Percentiles rank a stretch among this genome's conserved stretches.
These are phyloP conservation scores for Betula pendula DNA, from an alignment of 306 rosid genomes.

Conservation along the genomic window DNA sequence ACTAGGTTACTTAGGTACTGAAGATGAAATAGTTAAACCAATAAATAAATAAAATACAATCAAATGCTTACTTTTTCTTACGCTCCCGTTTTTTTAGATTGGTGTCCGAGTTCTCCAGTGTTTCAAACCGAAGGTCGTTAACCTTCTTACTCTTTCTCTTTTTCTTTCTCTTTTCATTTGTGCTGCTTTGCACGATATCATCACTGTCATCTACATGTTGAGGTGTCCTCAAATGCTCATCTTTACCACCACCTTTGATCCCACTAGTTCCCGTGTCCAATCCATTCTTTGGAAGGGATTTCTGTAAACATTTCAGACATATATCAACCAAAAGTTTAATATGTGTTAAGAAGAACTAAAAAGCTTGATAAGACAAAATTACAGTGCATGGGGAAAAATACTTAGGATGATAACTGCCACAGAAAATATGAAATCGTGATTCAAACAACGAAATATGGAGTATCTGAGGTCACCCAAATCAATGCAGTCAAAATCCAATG, in stretches of 20 bases:
- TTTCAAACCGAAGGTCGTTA: slow-evolving; percentile 75
- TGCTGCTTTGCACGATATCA: slow-evolving; percentile 24
- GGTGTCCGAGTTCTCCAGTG: slow-evolving; percentile 41
- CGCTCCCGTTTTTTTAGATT: slow-evolving; percentile 61
- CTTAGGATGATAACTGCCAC: neutral
- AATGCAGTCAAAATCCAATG: neutral
- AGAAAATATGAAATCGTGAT: neutral
- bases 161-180: slow-evolving; percentile 62
- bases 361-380: neutral
- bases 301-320: slow-evolving; percentile 24
- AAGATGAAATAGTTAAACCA: neutral
- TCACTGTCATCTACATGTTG: slow-evolving; percentile 28
- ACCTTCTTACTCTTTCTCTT: slow-evolving; percentile 77
- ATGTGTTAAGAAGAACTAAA: neutral
- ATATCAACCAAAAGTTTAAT: neutral
- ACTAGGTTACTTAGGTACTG: neutral
- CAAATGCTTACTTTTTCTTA: slow-evolving; percentile 64
- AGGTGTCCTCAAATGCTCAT: slow-evolving; percentile 29
- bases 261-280: slow-evolving; percentile 24
- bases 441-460: neutral
- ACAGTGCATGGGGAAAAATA: neutral
- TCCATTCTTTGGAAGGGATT: slow-evolving; percentile 31
- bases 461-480: neutral
- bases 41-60: neutral
- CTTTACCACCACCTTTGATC: slow-evolving; percentile 27